A percentile compares a stretch with the other conserved stretches of the same genome.
Conservation (phyloP, 2,329 filamentous ascomycete genomes). For the Zymoseptoria pseudotritici region DNA sequence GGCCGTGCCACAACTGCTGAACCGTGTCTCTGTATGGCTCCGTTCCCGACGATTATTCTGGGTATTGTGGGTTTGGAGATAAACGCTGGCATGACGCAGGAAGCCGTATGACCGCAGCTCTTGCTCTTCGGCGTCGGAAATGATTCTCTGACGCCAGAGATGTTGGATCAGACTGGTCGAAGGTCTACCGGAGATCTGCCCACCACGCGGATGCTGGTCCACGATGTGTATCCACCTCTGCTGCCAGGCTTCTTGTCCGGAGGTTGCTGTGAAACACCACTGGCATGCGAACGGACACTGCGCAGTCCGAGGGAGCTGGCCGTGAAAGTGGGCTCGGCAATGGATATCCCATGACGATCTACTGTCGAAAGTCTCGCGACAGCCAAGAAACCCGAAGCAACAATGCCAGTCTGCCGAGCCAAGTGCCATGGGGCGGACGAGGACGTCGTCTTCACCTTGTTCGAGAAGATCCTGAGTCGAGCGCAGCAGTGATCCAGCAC, state of each 20-base stretch:
- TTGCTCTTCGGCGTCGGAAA: conserved; percentile 11
- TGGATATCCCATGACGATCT: conserved; percentile 13
- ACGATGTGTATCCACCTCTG: conserved; percentile 12
- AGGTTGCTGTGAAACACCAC: not conserved
- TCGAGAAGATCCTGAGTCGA: conserved; percentile 1
- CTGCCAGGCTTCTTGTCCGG: conserved; percentile 14
- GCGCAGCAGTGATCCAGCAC: not conserved
- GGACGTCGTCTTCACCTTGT: not conserved
- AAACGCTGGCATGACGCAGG: conserved; percentile 3
- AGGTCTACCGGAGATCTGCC: not conserved
- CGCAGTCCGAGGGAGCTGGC: conserved; percentile 8
- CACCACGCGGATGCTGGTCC: conserved; percentile 1
- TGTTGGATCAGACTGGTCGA: conserved; percentile 8
- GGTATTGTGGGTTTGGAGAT: conserved; percentile 4
- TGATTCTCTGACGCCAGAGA: conserved; percentile 11
- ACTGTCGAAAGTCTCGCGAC: conserved; percentile 4
- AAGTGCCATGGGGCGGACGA: not conserved
- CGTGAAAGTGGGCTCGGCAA: conserved; percentile 11
- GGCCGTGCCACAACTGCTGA: not conserved
- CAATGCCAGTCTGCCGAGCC: conserved; percentile 6
- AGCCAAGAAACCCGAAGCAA: conserved; percentile 16
- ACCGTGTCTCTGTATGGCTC: not conserved
- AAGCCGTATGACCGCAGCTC: conserved; percentile 11
- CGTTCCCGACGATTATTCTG: not conserved
- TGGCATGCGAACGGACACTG: conserved; percentile 15